Conservation (phyloP, 108 stramenopile species). For the Nitzschia sp. region DNA sequence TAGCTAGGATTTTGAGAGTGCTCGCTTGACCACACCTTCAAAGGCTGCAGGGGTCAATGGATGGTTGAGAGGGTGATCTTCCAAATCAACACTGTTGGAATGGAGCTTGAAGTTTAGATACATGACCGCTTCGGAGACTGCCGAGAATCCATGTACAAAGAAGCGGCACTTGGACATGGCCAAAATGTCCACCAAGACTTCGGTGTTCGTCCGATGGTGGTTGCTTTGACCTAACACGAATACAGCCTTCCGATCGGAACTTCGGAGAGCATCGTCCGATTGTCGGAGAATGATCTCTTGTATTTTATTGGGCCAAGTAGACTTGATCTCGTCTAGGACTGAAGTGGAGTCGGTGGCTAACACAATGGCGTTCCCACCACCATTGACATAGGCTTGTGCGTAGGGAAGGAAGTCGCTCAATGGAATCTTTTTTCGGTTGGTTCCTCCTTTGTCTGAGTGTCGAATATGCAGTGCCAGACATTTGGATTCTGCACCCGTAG, state of each 20-base stretch:
- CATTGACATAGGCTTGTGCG: constrained; percentile 30
- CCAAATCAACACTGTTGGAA: constrained; percentile 30
- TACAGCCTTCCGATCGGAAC: background rate
- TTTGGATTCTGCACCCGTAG: background rate
- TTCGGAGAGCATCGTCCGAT: background rate
- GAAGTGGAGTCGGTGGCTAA: constrained; percentile 52
- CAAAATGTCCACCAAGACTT: constrained; percentile 45
- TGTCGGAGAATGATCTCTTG: background rate
- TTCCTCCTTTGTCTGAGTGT: constrained; percentile 47
- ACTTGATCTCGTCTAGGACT: constrained; percentile 42
- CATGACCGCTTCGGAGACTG: constrained; percentile 44
- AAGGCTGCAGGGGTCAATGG: background rate
- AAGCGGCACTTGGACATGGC: constrained; percentile 51
- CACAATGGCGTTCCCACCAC: constrained; percentile 43
- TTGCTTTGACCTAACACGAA: constrained; percentile 5
- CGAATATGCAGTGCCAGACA: constrained; percentile 50
- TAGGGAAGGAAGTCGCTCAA: constrained; percentile 34
- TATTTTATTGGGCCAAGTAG: background rate
- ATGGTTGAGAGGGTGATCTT: constrained; percentile 17
- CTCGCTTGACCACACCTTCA: no score
- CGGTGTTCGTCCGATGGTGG: constrained; percentile 48
- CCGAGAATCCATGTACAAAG: constrained; percentile 44
- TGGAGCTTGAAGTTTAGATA: constrained; percentile 45
- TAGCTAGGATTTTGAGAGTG: no score
- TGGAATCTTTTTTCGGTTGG: constrained; percentile 23